Conservation (phyloP, 2,329 filamentous ascomycete genomes). For the Penicillium palitans region DNA sequence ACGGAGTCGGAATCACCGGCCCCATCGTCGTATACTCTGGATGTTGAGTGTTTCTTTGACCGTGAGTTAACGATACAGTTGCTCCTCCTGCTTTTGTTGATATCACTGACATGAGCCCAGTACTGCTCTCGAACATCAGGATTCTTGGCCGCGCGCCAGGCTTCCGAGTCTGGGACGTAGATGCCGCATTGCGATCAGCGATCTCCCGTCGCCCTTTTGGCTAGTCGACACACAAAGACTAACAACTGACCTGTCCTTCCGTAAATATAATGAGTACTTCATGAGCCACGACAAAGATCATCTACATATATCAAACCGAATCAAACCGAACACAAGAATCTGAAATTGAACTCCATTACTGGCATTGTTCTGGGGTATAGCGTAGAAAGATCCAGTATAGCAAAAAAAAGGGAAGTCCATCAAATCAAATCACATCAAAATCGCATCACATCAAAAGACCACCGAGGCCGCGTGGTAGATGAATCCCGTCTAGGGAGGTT, state of each 20-base stretch:
- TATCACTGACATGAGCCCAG: slow-evolving; percentile 10
- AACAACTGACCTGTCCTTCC: neutral
- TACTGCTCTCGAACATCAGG: slow-evolving; percentile 29
- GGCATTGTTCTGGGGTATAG: slow-evolving; percentile 23
- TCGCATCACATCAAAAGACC: neutral
- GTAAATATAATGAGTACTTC: neutral
- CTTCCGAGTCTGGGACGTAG: slow-evolving; percentile 34
- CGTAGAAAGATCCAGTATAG: slow-evolving; percentile 12
- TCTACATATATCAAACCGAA: neutral
- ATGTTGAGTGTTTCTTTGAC: slow-evolving; percentile 31
- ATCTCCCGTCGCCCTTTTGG: slow-evolving; percentile 18
- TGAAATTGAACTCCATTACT: slow-evolving; percentile 14
- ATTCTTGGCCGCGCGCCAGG: slow-evolving; percentile 39
- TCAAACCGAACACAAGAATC: neutral
- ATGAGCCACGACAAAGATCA: neutral
- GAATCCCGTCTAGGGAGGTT: neutral
- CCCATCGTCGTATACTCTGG: slow-evolving; percentile 19
- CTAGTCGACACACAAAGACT: neutral
- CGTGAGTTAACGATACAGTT: slow-evolving; percentile 18
- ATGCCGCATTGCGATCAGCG: slow-evolving; percentile 29
- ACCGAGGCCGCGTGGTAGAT: neutral
- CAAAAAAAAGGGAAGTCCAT: slow-evolving; percentile 3
- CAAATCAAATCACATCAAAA: neutral
- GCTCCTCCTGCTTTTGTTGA: neutral
- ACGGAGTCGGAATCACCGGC: neutral